phyloP scores from a whole-genome alignment of 2,329 filamentous ascomycete genomes.

The Coniochaeta hoffmannii region DNA sequence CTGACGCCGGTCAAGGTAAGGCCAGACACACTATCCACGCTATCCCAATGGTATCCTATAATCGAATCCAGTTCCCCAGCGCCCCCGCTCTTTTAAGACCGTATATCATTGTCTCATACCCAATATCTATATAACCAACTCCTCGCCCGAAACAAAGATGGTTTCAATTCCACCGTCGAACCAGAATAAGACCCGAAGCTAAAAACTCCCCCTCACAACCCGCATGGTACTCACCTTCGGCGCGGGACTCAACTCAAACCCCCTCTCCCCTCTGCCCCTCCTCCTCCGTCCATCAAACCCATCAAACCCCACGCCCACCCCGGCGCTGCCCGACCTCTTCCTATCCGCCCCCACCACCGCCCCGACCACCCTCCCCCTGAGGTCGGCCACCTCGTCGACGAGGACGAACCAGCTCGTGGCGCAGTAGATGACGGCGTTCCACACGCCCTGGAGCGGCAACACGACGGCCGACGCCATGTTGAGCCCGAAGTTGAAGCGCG shows the following conservation, averaged over 20 bases:
- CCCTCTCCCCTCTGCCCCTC: background rate
- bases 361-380: background rate
- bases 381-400: constrained; percentile 14
- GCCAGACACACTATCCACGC: background rate
- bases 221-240: constrained; percentile 8
- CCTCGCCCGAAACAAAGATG: background rate
- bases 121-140: background rate
- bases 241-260: background rate
- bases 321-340: background rate
- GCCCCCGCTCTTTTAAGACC: background rate
- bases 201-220: constrained; percentile 12
- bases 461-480: constrained; percentile 65
- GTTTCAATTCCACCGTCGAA: too few species aligned
- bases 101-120: background rate
- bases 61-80: background rate
- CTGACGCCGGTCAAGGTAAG: background rate
- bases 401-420: constrained; percentile 48
- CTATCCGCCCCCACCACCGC: background rate
- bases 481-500: constrained; percentile 51
- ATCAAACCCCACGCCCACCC: background rate
- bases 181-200: background rate
- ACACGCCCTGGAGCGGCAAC: constrained; percentile 70
- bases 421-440: constrained; percentile 74
- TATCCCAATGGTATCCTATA: background rate
- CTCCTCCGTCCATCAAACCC: background rate